A percentile compares a stretch with the other conserved stretches of the same genome.
These are phyloP conservation scores for Dendrobium chrysotoxum DNA, from an alignment of 106 monocot species.

Conservation along the genomic window DNA sequence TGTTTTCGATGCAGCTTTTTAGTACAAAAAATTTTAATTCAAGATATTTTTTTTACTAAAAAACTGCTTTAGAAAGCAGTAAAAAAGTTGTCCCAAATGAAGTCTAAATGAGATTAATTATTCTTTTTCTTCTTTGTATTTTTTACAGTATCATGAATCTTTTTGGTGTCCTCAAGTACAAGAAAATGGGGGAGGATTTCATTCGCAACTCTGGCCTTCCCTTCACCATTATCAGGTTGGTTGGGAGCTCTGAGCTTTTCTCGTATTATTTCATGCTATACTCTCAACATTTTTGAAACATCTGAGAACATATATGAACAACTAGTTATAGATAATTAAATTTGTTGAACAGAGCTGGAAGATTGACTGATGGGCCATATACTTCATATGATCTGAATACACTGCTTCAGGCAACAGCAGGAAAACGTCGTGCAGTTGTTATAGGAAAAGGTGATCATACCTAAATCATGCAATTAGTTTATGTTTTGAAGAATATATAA, in stretches of 20 bases:
- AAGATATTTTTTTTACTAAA: no score
- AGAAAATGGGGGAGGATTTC: constrained; percentile 98
- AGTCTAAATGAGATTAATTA: no score
- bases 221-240: constrained; percentile 97
- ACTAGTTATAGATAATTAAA: background rate
- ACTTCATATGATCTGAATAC: constrained; percentile 81
- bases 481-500: background rate
- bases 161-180: constrained; percentile 95
- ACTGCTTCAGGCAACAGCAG: constrained; percentile 59
- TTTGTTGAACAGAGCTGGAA: constrained; percentile 67
- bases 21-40: no score
- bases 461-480: background rate
- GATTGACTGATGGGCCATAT: constrained; percentile 66
- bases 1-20: no score
- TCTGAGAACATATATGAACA: no score
- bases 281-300: background rate
- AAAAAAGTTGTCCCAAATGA: no score
- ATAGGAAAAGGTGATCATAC: constrained; percentile 43
- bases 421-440: constrained; percentile 52
- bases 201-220: constrained; percentile 71
- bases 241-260: constrained; percentile 6
- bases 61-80: no score
- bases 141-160: constrained; percentile 83
- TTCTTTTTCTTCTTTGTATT: background rate
- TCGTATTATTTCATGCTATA: background rate